These are phyloP conservation scores for Trametes meyenii DNA, from an alignment of 768 basidiomycete genomes.

Conservation along the genomic window DNA sequence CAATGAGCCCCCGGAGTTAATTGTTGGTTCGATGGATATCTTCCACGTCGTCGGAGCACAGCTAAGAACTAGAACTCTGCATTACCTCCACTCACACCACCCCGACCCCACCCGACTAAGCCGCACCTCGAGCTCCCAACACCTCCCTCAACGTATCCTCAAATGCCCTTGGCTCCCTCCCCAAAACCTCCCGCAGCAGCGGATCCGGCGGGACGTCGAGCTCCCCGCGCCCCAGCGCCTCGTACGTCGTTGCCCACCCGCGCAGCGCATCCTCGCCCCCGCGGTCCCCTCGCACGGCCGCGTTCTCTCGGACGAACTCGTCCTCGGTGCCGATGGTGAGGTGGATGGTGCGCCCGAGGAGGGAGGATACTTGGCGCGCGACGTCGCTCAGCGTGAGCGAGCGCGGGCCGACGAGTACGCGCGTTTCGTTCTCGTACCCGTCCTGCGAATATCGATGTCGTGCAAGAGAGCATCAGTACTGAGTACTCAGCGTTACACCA, in stretches of 20 bases:
- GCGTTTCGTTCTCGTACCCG: conserved; percentile 33
- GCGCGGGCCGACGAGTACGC: conserved; percentile 32
- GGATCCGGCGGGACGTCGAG: conserved; percentile 30
- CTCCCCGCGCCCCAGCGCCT: conserved; percentile 35
- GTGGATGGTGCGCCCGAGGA: conserved; percentile 25
- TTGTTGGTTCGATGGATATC: too few species aligned
- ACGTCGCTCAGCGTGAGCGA: conserved; percentile 32
- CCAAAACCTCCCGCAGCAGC: conserved; percentile 32
- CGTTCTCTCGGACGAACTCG: conserved; percentile 31
- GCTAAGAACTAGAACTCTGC: too few species aligned
- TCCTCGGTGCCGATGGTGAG: conserved; percentile 30
- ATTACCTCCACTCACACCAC: too few species aligned
- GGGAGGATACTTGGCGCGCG: conserved; percentile 26
- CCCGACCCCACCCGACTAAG: too few species aligned
- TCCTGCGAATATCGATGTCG: conserved; percentile 14
- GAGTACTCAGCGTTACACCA: too few species aligned
- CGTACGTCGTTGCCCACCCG: conserved; percentile 36
- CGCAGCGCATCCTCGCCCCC: conserved; percentile 32
- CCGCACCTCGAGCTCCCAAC: conserved; percentile 10
- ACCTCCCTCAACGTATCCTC: conserved; percentile 32
- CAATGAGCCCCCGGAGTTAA: too few species aligned
- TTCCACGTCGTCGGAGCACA: too few species aligned
- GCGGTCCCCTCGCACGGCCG: conserved; percentile 17
- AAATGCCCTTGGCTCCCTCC: conserved; percentile 32
- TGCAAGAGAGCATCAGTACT: too few species aligned